These are phyloP conservation scores for Aspergillus egyptiacus DNA, from an alignment of 495 filamentous ascomycete genomes.

Conservation along the genomic window DNA sequence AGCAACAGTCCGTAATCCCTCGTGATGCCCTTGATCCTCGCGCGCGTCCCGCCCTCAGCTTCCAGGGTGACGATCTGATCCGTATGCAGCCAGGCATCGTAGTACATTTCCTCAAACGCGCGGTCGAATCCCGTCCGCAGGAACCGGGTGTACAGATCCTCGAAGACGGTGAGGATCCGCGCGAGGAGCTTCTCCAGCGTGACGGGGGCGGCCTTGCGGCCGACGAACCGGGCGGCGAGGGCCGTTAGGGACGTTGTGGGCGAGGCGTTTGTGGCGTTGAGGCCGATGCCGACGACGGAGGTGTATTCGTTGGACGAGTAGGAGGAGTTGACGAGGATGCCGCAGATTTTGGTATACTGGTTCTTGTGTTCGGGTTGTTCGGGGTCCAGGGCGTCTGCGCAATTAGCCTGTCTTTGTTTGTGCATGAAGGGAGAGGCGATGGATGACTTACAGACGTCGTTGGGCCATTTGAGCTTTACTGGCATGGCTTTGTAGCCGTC, in stretches of 20 bases:
- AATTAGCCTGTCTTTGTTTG: neutral
- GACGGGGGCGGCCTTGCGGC: slow-evolving; percentile 45
- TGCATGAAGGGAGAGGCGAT: neutral
- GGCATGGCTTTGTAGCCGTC: slow-evolving; percentile 65
- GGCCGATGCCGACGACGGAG: slow-evolving; percentile 79
- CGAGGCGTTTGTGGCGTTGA: slow-evolving; percentile 80
- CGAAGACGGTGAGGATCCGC: slow-evolving; percentile 72
- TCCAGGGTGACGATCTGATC: slow-evolving; percentile 88
- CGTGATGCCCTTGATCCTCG: slow-evolving; percentile 84
- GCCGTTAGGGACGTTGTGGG: slow-evolving; percentile 85
- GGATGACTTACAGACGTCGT: slow-evolving; percentile 67
- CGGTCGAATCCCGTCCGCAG: slow-evolving; percentile 62
- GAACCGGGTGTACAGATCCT: slow-evolving; percentile 72
- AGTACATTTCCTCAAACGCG: slow-evolving; percentile 72
- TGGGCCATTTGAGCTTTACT: slow-evolving; percentile 94
- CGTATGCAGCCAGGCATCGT: slow-evolving; percentile 82
- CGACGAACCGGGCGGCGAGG: slow-evolving; percentile 46
- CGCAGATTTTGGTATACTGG: slow-evolving; percentile 83
- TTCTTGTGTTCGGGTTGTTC: slow-evolving; percentile 47
- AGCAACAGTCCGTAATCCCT: slow-evolving; percentile 78
- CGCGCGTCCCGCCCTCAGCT: slow-evolving; percentile 68
- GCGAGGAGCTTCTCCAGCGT: slow-evolving; percentile 78
- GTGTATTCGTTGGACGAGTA: slow-evolving; percentile 74
- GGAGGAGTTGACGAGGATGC: slow-evolving; percentile 86
- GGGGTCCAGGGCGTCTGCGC: slow-evolving; percentile 67